Base-by-base conservation (phyloP, 202 grass and related monocot genomes). In the Saccharum hybrid region DNA sequence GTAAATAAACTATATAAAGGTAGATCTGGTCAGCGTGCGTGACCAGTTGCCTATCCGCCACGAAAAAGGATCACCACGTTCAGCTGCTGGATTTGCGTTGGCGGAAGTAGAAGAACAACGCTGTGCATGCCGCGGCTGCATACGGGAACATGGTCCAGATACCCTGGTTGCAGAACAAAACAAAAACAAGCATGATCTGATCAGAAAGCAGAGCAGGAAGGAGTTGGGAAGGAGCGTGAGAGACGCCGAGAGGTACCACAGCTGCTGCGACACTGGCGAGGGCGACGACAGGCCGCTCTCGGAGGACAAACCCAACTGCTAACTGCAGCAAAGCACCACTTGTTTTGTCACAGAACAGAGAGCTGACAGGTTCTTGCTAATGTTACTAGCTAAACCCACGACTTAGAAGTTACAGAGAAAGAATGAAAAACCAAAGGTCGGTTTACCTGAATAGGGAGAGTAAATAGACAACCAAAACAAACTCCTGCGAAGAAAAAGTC, bases 401-500 rank as follows among this genome's bases (percentile, higher is more conserved):
- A 41, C 21, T 80, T 66, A 62, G 61, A 73, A 59, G 21, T 41
- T 46, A 3, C 39, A 67, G 45, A 7, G 64, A 14, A 26, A 71
- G 49, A 66, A 30, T 7, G 21, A 6, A 16, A 74, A 68, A 31
- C 4, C 23, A 64, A 56, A 41, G 40, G 9, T 23, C 66, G 34
- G 22, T 42, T 79, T 75, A 94, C 94, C 94, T 97, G 94, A 76
- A 94, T 74, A 66, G 94, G 83, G 81, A 97, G 91, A 68, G 91
- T 97, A 89, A 97, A 83, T 71, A 97, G 85, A 74, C 91, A 89
- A 62, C 91, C 94, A 8, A 82, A 90, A 40, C 94, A 97, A 77
- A 97, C 86, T 90, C 94, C 94, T 33, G 94, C 83, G 28, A 97
- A 97, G 76, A 84, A 97, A 76, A 84, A 92, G 39, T 94, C 90